Conservation (phyloP, 148 eudicot genomes). For the Rhododendron henanense region DNA sequence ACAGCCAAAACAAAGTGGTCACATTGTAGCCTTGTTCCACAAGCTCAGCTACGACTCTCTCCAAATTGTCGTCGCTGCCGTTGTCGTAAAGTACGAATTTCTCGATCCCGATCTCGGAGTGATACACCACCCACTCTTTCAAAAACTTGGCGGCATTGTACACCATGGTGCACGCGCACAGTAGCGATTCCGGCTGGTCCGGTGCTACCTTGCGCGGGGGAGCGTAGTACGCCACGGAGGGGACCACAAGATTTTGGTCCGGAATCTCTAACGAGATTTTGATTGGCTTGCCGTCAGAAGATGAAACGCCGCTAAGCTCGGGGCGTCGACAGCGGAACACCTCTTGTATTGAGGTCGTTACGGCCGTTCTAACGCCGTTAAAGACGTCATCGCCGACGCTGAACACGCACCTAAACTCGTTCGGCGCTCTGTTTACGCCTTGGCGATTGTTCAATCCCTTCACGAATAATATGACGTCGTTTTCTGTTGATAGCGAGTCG, state of each 20-base stretch:
- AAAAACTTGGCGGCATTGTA: conserved; percentile 52
- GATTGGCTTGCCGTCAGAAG: neutral
- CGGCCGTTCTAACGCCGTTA: conserved; percentile 40
- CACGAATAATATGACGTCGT: conserved; percentile 60
- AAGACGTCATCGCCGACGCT: conserved; percentile 28
- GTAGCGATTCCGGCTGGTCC: conserved; percentile 17
- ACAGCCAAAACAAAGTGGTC: conserved; percentile 45
- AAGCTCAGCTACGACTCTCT: conserved; percentile 27
- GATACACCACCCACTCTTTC: conserved; percentile 68
- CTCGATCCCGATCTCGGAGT: conserved; percentile 58
- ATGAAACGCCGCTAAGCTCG: neutral
- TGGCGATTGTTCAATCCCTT: conserved; percentile 63
- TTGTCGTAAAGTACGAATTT: conserved; percentile 63
- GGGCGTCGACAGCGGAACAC: conserved; percentile 68
- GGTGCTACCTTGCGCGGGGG: conserved; percentile 28
- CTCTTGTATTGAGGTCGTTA: conserved; percentile 49
- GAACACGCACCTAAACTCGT: conserved; percentile 41
- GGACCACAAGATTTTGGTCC: conserved; percentile 27
- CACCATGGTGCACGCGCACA: conserved; percentile 82
- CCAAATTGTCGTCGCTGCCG: conserved; percentile 56
- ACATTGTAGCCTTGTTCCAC: conserved; percentile 42
- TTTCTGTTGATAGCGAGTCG: conserved; percentile 38
- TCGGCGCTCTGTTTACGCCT: conserved; percentile 37
- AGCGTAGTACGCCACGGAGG: conserved; percentile 44
- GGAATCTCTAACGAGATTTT: conserved; percentile 39